Evolutionary conservation across 441 rosid genomes (phyloP).

Genomic region (Cnidoscolus chayamansa): DNA sequence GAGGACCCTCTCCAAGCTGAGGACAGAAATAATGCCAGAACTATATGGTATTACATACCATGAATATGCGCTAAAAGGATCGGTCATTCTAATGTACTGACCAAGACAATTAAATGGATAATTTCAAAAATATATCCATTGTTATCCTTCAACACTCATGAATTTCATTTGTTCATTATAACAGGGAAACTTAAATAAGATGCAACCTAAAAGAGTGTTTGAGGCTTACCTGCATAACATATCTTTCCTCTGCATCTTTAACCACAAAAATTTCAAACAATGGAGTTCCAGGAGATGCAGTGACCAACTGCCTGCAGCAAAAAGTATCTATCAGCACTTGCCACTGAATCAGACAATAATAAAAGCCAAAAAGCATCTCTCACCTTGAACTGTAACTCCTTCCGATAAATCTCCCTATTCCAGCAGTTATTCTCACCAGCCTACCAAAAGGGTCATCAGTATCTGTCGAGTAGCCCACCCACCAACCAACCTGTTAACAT

Average conservation of each 20-base stretch:
- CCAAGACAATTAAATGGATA: neutral
- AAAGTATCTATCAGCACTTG: slow-evolving; percentile 22
- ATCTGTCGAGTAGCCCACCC: slow-evolving; percentile 84
- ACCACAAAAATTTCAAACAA: slow-evolving; percentile 87
- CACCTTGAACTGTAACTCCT: slow-evolving; percentile 86
- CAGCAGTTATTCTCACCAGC: slow-evolving; percentile 72
- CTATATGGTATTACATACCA: neutral
- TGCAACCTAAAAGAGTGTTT: neutral
- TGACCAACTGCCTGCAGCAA: slow-evolving; percentile 74
- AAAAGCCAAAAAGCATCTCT: slow-evolving; percentile 18
- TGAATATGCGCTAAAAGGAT: neutral
- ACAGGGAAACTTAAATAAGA: slow-evolving; percentile 6
- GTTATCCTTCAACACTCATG: neutral
- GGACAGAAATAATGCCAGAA: neutral
- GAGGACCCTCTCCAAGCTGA: neutral
- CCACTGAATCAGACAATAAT: slow-evolving; percentile 17
- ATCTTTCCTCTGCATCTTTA: slow-evolving; percentile 58
- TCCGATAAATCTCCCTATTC: slow-evolving; percentile 84
- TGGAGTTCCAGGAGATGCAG: slow-evolving; percentile 78
- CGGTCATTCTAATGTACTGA: neutral
- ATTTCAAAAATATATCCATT: neutral
- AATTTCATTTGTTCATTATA: neutral
- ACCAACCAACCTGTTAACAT: slow-evolving; percentile 84
- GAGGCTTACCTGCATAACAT: slow-evolving; percentile 69
- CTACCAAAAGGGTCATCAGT: slow-evolving; percentile 84